A percentile compares a stretch with the other conserved stretches of the same genome.
Evolutionary conservation across 306 rosid genomes (phyloP).

Genomic region (Pterocarpus santalinus): DNA sequence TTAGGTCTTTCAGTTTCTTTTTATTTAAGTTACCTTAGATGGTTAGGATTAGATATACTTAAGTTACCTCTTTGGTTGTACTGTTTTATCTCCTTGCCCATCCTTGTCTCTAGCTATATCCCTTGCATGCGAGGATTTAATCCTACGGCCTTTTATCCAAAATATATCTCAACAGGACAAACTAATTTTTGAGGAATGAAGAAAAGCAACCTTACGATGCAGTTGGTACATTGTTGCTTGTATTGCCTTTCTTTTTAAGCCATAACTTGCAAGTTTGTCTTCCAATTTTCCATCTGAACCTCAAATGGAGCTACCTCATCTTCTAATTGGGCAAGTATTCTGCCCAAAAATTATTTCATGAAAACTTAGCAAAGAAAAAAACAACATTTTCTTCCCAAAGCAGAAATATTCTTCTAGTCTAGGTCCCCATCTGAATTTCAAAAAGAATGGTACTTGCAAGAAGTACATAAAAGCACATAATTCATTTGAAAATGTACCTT

Average conservation of each 20-base stretch:
- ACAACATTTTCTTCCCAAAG: conserved; percentile 27
- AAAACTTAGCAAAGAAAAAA: conserved; percentile 11
- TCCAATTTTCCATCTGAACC: conserved; percentile 89
- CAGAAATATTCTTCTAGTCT: not conserved
- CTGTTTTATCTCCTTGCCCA: too few species aligned
- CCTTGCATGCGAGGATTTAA: too few species aligned
- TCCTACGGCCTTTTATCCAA: conserved; percentile 62
- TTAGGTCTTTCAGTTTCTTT: not conserved
- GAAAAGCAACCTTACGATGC: conserved; percentile 59
- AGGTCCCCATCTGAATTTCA: not conserved
- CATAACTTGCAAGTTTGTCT: conserved; percentile 86
- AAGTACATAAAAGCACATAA: not conserved
- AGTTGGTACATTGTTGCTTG: conserved; percentile 85
- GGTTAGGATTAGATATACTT: not conserved
- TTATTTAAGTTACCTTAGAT: not conserved
- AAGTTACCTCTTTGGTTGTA: too few species aligned
- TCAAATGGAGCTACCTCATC: conserved; percentile 86
- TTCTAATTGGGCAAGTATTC: conserved; percentile 86
- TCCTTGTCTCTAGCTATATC: too few species aligned
- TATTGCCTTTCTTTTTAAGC: conserved; percentile 96
- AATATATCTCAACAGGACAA: too few species aligned
- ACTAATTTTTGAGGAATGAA: too few species aligned
- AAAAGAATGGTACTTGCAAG: not conserved
- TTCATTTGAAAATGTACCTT: conserved; percentile 61
- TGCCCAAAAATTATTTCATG: conserved; percentile 33